phyloP scores from a whole-genome alignment of 2,329 filamentous ascomycete genomes.

The Escovopsis sp. region DNA sequence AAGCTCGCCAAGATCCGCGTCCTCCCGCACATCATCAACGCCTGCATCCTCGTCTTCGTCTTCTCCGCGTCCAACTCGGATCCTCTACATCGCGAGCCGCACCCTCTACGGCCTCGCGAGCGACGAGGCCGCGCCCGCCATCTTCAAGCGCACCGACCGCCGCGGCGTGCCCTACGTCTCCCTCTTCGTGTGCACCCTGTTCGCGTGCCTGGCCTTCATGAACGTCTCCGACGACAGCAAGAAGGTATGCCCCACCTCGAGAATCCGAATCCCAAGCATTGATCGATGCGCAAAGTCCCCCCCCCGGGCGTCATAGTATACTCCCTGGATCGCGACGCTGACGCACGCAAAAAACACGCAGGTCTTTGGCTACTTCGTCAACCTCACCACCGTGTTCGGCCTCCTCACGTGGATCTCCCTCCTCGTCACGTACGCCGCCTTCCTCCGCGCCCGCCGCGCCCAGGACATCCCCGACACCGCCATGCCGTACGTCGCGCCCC shows the following conservation, averaged over 20 bases:
- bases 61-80: conserved; percentile 68
- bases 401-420: conserved; percentile 55
- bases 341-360: too few relatives aligned
- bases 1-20: conserved; percentile 44
- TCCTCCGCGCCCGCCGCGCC: conserved; percentile 45
- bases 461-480: conserved; percentile 40
- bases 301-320: too few relatives aligned
- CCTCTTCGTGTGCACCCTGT: conserved; percentile 43
- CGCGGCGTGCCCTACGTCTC: conserved; percentile 57
- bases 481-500: conserved; percentile 52
- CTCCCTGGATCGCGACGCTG: too few relatives aligned
- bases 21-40: conserved; percentile 57
- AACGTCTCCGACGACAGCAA: conserved; percentile 44
- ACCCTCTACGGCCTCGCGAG: conserved; percentile 60
- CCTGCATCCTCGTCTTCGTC: conserved; percentile 59
- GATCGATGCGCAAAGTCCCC: too few relatives aligned
- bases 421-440: conserved; percentile 52
- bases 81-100: conserved; percentile 59
- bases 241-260: conserved; percentile 7
- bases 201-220: conserved; percentile 55
- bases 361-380: conserved; percentile 53
- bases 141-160: conserved; percentile 57
- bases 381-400: conserved; percentile 52
- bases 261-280: too few relatives aligned
- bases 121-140: conserved; percentile 55